These are phyloP conservation scores for Dendrobium nobile DNA, from an alignment of 106 monocot species.

Conservation along the genomic window DNA sequence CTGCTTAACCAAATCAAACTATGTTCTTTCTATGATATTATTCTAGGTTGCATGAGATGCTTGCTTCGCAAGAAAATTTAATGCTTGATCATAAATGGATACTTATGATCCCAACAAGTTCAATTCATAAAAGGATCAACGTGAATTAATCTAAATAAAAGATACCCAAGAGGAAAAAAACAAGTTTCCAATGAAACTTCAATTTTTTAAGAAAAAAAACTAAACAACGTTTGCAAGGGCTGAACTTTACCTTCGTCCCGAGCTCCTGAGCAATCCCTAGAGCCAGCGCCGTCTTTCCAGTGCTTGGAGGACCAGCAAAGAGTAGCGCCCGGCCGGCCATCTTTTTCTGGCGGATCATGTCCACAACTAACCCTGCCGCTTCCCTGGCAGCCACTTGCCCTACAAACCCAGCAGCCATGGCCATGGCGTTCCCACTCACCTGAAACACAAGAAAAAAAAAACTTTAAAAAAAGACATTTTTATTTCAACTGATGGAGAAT, in stretches of 20 bases:
- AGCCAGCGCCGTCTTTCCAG: slow-evolving; percentile 94
- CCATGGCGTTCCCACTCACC: slow-evolving; percentile 56
- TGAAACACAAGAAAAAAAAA: slow-evolving; percentile 15
- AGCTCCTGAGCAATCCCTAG: slow-evolving; percentile 93
- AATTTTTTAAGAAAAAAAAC: not conserved
- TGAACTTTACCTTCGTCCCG: slow-evolving; percentile 70
- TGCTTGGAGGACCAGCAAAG: slow-evolving; percentile 87
- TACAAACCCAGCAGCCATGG: slow-evolving; percentile 87
- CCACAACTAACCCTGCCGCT: slow-evolving; percentile 87
- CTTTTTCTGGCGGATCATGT: slow-evolving; percentile 98
- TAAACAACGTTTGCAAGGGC: not conserved
- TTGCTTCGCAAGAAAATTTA: not conserved
- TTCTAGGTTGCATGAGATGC: not conserved
- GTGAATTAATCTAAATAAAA: not conserved
- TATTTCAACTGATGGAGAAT: not conserved
- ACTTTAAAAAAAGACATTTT: no score
- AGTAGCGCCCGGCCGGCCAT: slow-evolving; percentile 94
- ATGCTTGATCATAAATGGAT: not conserved
- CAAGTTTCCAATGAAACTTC: not conserved
- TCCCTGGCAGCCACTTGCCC: slow-evolving; percentile 83
- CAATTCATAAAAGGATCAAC: not conserved
- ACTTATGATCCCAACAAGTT: not conserved
- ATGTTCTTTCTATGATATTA: not conserved
- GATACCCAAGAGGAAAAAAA: not conserved
- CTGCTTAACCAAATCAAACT: not conserved